Evolutionary conservation across 345 rosid genomes (phyloP).

Genomic region (Isatis tinctoria): DNA sequence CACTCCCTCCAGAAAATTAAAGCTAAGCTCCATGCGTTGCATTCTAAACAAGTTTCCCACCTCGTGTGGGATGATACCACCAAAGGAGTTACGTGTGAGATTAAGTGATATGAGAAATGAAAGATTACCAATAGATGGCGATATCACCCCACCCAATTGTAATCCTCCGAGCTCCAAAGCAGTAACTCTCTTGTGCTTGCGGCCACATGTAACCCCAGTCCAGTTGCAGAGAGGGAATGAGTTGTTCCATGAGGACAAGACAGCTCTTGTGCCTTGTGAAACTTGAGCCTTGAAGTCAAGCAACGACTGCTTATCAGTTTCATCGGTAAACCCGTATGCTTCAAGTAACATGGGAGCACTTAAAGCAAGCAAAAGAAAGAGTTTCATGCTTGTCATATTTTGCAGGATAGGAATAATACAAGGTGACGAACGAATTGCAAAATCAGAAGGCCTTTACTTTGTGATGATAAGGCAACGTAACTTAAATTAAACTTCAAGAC

Average conservation of each 20-base stretch:
- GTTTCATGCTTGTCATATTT: background rate
- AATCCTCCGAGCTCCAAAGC: background rate
- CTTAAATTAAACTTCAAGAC: too few relatives aligned
- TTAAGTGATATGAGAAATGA: background rate
- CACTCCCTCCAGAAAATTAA: constrained; percentile 11
- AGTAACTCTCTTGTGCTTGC: background rate
- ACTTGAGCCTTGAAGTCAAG: constrained; percentile 1
- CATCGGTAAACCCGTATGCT: background rate
- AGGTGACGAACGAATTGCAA: background rate
- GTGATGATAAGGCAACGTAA: background rate
- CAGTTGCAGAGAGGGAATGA: constrained; percentile 12
- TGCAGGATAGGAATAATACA: background rate
- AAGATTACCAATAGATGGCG: constrained; percentile 25
- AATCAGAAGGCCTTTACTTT: background rate
- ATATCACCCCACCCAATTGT: constrained; percentile 1
- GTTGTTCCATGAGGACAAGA: constrained; percentile 22
- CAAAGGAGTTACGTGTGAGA: background rate
- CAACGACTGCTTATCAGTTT: constrained; percentile 11
- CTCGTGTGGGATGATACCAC: background rate
- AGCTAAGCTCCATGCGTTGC: background rate
- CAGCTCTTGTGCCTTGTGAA: too few relatives aligned
- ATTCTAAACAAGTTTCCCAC: background rate
- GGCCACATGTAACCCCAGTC: background rate
- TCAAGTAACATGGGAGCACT: background rate
- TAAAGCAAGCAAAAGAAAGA: background rate